Evolutionary conservation across 805 yeast species (phyloP).

Genomic region (Cyberlindnera samutprakarnensis): DNA sequence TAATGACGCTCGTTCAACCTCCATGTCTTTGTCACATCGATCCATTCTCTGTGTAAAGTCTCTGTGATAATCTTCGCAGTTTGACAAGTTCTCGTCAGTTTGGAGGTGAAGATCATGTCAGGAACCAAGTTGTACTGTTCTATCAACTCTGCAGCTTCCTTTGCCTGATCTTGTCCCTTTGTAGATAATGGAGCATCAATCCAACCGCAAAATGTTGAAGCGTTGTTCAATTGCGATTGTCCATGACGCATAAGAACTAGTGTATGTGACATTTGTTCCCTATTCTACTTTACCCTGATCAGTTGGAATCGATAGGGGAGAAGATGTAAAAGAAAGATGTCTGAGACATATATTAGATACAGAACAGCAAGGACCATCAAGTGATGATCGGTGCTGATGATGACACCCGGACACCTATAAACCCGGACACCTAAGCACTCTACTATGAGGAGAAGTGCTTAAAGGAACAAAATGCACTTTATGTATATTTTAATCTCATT

Average conservation of each 20-base stretch:
- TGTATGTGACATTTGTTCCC: slow-evolving; percentile 21
- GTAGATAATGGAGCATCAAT: slow-evolving; percentile 65
- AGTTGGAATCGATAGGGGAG: no score
- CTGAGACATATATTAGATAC: no score
- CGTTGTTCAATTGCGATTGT: slow-evolving; percentile 72
- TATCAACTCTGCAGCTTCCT: slow-evolving; percentile 53
- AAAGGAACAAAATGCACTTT: no score
- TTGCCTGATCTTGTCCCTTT: slow-evolving; percentile 63
- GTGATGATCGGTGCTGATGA: neutral
- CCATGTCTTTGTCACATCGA: slow-evolving; percentile 61
- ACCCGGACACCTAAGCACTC: neutral
- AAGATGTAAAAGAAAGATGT: no score
- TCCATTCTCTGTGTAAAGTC: slow-evolving; percentile 42
- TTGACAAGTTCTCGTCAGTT: slow-evolving; percentile 65
- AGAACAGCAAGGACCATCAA: no score
- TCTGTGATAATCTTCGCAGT: slow-evolving; percentile 63
- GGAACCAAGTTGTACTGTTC: slow-evolving; percentile 41
- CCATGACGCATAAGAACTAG: slow-evolving; percentile 72
- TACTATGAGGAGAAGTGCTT: neutral
- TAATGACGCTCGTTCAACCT: slow-evolving; percentile 80
- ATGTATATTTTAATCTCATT: no score
- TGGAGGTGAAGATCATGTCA: slow-evolving; percentile 61
- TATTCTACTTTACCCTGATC: neutral
- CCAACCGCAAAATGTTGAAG: slow-evolving; percentile 81
- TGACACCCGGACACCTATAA: neutral